phyloP scores from a whole-genome alignment of 2,329 filamentous ascomycete genomes.

The Diaporthe batatas region DNA sequence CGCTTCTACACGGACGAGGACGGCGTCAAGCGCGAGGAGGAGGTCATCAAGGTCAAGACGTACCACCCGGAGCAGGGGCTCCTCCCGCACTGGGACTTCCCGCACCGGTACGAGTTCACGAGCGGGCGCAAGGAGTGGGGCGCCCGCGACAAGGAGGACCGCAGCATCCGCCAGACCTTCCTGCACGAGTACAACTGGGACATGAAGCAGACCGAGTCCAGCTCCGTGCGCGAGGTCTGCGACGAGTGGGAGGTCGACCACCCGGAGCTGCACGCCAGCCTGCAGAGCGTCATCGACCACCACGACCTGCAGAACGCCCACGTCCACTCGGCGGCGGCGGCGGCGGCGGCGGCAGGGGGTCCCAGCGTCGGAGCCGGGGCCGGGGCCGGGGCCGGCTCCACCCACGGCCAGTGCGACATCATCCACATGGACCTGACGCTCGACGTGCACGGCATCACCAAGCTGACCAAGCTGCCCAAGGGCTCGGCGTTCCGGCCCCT shows the following conservation, averaged over 20 bases:
- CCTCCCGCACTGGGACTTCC: conserved; percentile 63
- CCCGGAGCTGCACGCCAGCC: conserved; percentile 66
- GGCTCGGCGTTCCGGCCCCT: conserved; percentile 72
- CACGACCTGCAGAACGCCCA: conserved; percentile 42
- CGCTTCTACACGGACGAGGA: conserved; percentile 34
- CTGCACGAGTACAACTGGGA: conserved; percentile 71
- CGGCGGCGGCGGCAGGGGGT: too few species aligned
- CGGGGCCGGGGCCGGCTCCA: too few species aligned
- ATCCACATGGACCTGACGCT: conserved; percentile 74
- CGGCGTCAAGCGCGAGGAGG: conserved; percentile 36
- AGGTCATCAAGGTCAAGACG: conserved; percentile 36
- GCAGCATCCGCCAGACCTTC: conserved; percentile 62
- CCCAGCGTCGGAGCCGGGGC: too few species aligned
- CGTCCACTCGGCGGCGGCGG: conserved; percentile 47
- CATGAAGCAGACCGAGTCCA: conserved; percentile 68
- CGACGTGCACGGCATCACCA: conserved; percentile 68
- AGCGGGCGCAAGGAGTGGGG: conserved; percentile 63
- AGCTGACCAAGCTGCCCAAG: conserved; percentile 63
- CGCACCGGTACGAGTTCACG: conserved; percentile 68
- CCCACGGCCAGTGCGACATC: conserved; percentile 64
- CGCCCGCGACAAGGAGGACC: conserved; percentile 52
- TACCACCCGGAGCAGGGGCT: conserved; percentile 40
- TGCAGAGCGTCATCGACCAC: conserved; percentile 60
- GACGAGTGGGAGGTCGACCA: conserved; percentile 71
- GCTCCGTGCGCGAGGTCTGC: conserved; percentile 66